These are phyloP conservation scores for Pseudevernia furfuracea DNA, from an alignment of 495 filamentous ascomycete genomes.

Conservation along the genomic window DNA sequence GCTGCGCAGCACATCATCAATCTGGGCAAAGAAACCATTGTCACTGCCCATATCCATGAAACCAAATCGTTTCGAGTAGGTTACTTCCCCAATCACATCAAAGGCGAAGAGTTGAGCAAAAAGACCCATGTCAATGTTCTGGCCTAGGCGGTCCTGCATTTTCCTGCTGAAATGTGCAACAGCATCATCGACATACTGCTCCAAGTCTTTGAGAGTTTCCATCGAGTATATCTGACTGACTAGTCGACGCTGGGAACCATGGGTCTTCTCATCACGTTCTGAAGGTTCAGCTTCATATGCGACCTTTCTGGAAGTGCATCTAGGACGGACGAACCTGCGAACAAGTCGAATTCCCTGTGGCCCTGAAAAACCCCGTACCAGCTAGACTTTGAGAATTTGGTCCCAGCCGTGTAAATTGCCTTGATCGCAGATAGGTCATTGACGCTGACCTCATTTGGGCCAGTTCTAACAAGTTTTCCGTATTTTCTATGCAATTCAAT, in stretches of 20 bases:
- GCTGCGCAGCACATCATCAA: conserved; percentile 24
- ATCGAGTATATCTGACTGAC: conserved; percentile 31
- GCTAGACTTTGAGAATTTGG: conserved; percentile 30
- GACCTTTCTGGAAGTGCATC: background rate
- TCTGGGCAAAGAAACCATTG: conserved; percentile 33
- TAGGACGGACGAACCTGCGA: conserved; percentile 17
- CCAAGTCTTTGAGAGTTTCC: conserved; percentile 28
- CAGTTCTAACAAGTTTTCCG: conserved; percentile 54
- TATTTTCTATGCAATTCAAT: conserved; percentile 45
- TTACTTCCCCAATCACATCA: conserved; percentile 20
- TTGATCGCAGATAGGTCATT: conserved; percentile 30
- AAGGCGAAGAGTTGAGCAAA: conserved; percentile 35
- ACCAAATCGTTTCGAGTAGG: conserved; percentile 49
- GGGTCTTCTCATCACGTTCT: conserved; percentile 28
- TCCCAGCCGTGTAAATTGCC: conserved; percentile 31
- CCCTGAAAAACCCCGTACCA: conserved; percentile 34
- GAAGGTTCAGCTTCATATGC: background rate
- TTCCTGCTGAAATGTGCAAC: conserved; percentile 25
- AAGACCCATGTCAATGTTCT: conserved; percentile 29
- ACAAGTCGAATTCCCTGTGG: conserved; percentile 32
- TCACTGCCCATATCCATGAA: conserved; percentile 47
- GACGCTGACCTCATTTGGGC: conserved; percentile 55
- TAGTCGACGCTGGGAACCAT: conserved; percentile 29
- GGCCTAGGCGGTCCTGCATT: conserved; percentile 22
- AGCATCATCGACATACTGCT: conserved; percentile 29